phyloP scores from a whole-genome alignment of 2,329 filamentous ascomycete genomes.

The Diaporthe sp. region DNA sequence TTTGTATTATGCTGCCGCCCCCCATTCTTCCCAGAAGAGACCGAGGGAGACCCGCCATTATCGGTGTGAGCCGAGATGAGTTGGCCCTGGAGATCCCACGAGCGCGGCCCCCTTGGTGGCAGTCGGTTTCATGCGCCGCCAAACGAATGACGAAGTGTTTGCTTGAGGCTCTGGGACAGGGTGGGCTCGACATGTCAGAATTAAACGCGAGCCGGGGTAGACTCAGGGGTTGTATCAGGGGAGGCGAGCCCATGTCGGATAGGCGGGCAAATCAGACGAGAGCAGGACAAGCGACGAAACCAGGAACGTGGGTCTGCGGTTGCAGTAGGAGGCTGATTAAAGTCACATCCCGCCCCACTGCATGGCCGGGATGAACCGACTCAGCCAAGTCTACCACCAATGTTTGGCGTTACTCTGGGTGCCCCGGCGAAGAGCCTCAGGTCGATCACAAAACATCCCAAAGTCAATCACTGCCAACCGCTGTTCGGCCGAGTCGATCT shows the following conservation, averaged over 20 bases:
- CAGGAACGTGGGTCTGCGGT: neutral
- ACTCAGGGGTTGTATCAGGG: slow-evolving; percentile 24
- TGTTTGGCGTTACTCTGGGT: neutral
- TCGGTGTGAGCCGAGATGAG: slow-evolving; percentile 39
- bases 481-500: slow-evolving; percentile 27
- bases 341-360: slow-evolving; percentile 36
- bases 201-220: slow-evolving; percentile 16
- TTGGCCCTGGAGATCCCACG: slow-evolving; percentile 2
- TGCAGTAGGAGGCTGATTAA: slow-evolving; percentile 34
- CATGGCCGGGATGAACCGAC: slow-evolving; percentile 4
- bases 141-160: slow-evolving; percentile 27
- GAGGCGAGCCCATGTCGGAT: neutral
- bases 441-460: slow-evolving; percentile 29
- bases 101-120: neutral
- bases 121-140: slow-evolving; percentile 26
- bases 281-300: slow-evolving; percentile 12
- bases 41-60: slow-evolving; percentile 12
- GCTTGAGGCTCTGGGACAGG: slow-evolving; percentile 23
- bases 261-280: slow-evolving; percentile 18
- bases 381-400: neutral
- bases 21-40: neutral
- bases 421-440: slow-evolving; percentile 33
- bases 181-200: slow-evolving; percentile 25
- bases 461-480: neutral
- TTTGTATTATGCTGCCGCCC: slow-evolving; percentile 23